Conservation (phyloP, 352 stramenopile species). For the Albugo candida region DNA sequence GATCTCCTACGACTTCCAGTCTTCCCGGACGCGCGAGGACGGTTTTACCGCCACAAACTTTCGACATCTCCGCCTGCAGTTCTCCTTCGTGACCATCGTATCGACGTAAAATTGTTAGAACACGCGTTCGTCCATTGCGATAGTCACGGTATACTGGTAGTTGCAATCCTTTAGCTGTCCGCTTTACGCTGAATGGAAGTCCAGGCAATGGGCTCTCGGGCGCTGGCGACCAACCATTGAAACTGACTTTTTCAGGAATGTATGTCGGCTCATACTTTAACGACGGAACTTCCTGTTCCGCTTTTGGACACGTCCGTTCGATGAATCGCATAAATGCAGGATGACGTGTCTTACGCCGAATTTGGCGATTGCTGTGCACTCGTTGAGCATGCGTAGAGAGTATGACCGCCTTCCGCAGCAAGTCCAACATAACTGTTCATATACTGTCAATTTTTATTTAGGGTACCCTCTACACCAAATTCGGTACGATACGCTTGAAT, state of each 20-base stretch:
- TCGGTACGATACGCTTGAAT: slow-evolving; percentile 62
- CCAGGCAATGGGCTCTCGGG: slow-evolving; percentile 34
- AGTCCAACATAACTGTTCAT: no score
- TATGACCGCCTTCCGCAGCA: no score
- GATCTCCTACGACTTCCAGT: slow-evolving; percentile 60
- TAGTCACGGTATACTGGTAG: slow-evolving; percentile 76
- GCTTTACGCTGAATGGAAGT: slow-evolving; percentile 64
- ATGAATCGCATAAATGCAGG: slow-evolving; percentile 42
- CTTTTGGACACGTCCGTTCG: slow-evolving; percentile 29
- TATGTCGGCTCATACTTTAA: slow-evolving; percentile 74
- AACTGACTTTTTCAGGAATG: slow-evolving; percentile 62
- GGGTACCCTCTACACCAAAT: slow-evolving; percentile 21
- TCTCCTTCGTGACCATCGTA: slow-evolving; percentile 65
- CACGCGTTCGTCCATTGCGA: slow-evolving; percentile 66
- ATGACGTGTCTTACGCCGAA: slow-evolving; percentile 64
- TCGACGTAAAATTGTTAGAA: slow-evolving; percentile 69
- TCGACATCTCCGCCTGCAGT: slow-evolving; percentile 60
- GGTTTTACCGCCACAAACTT: slow-evolving; percentile 64
- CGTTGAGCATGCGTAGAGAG: slow-evolving; percentile 11
- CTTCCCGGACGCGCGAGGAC: slow-evolving; percentile 43
- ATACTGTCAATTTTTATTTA: no score
- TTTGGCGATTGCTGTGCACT: slow-evolving; percentile 70
- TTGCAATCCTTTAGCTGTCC: slow-evolving; percentile 54
- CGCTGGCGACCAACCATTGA: slow-evolving; percentile 73
- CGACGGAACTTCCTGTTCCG: slow-evolving; percentile 28